Evolutionary conservation across 192 early-diverging fungal species (phyloP), one percentile per base, ranked within the genome.

Genomic region (Gamsiella multidivaricata): DNA sequence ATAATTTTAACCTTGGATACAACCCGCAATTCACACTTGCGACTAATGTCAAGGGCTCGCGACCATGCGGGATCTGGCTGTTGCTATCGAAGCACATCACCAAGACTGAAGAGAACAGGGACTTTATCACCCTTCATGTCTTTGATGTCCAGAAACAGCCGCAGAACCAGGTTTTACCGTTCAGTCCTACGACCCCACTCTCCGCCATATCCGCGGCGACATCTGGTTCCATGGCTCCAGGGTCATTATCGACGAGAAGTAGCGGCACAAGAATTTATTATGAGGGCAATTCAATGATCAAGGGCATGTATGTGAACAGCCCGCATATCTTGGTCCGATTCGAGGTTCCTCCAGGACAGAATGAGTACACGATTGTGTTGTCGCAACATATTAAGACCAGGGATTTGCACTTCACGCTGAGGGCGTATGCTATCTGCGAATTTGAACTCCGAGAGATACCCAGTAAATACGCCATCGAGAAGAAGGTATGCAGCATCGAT

Each of bases 61-160:
- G 83, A 37, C 67, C 82, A 7, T 83, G 87, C 15, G 83, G 82
- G 1, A 91, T 96, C 22, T 93, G 91, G 91, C 54, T 96, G 8
- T 78, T 96, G 18, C 83, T 97, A 33, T 90, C 91, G 50, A 96
- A 96, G 75, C 96, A 97, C 53, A 83, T 94, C 32, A 89, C 86
- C 3, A 84, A 84, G 23, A 94, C 91, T 34, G 93, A 93, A 59
- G 91, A 94, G 62, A 97, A 94, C 74, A 83, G 72, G 10, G 96
- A 97, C 69, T 96, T 90, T 68, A 94, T 97, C 33, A 93, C 96
- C 5, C 66, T 95, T 26, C 93, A 95, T 80, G 84, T 97, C 8
- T 97, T 92, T 78, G 89, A 89, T 63, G 80, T 83, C 54, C 58
- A 69, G 39, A 78, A 58, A 26, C 74, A 78, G 22, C 54, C 46